Evolutionary conservation across 768 basidiomycete genomes (phyloP), one percentile per base, ranked within the genome.

Genomic region (Suillus bovinus): DNA sequence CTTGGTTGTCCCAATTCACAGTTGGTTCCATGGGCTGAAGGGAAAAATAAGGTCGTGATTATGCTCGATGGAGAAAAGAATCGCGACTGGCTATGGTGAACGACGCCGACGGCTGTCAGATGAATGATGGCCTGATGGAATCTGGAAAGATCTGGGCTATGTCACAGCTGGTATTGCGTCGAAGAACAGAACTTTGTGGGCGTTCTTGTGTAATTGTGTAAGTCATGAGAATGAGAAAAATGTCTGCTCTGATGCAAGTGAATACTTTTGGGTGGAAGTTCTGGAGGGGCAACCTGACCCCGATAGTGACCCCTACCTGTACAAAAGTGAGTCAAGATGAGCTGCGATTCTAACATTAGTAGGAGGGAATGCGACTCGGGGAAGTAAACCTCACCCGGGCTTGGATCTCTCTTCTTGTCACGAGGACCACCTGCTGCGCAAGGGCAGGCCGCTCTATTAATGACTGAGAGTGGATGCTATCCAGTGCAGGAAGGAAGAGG

Each of bases 381-480:
- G n/a, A n/a, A n/a, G n/a, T n/a, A n/a, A n/a, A n/a, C n/a, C n/a
- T n/a, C n/a, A n/a, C n/a, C n/a, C n/a, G n/a, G n/a, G n/a, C n/a
- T n/a, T 60, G 50, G 50, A 8, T 56, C 29, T 60, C 0, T 29
- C 38, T 58, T 29, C 50, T 53, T 60, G 39, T 52, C 1, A 57
- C 2, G 5, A 13, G 14, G 58, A n/a, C 52, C 58, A 2, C 1
- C 6, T 58, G 38, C 39, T 49, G 16, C 7, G 41, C 4, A 29
- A 22, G n/a, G 14, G 10, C 44, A 10, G 13, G 27, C 57, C 10
- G 5, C 20, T 58, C 5, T 3, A 49, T 33, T 16, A 20, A 4
- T 58, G 57, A 42, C 41, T 58, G 27, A 58, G 11, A 34, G 17
- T 2, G 9, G 57, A 58, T n/a, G 38, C 36, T 7, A 16, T 14